These are phyloP conservation scores for Litsea cubeba DNA, from an alignment of 164 flowering plant species.

Conservation along the genomic window DNA sequence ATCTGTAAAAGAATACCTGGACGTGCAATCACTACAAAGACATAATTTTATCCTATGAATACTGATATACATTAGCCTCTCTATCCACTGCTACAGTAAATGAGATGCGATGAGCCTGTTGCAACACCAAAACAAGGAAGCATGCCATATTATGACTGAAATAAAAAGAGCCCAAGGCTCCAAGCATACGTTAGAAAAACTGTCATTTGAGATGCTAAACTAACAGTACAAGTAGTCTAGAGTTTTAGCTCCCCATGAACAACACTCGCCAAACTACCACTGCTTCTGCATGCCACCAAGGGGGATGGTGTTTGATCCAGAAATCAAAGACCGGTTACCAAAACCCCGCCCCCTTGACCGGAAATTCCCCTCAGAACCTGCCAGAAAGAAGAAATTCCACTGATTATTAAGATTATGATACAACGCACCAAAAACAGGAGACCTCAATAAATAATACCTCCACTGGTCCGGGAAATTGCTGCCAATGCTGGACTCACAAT, in stretches of 20 bases:
- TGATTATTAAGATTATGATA: not conserved
- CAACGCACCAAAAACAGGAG: not conserved
- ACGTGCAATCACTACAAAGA: too few species aligned
- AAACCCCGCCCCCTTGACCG: conserved; percentile 64
- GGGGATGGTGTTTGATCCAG: conserved; percentile 67
- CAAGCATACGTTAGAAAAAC: too few species aligned
- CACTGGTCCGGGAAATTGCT: conserved; percentile 49
- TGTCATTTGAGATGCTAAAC: not conserved
- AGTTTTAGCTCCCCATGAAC: not conserved
- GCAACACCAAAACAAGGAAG: too few species aligned
- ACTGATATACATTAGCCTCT: too few species aligned
- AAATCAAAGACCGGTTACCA: conserved; percentile 37
- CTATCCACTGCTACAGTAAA: too few species aligned
- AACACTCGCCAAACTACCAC: conserved; percentile 31
- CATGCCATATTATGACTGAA: too few species aligned
- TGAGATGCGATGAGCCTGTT: too few species aligned
- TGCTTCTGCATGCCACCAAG: conserved; percentile 39
- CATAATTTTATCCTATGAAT: too few species aligned
- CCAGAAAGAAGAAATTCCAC: not conserved
- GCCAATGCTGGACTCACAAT: conserved; percentile 59
- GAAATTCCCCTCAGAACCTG: conserved; percentile 64
- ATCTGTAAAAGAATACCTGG: too few species aligned
- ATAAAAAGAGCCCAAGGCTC: too few species aligned
- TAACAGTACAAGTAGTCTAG: not conserved
- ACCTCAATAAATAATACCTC: conserved; percentile 18